Conservation (phyloP, 148 eudicot genomes). For the Polygonum aviculare region DNA sequence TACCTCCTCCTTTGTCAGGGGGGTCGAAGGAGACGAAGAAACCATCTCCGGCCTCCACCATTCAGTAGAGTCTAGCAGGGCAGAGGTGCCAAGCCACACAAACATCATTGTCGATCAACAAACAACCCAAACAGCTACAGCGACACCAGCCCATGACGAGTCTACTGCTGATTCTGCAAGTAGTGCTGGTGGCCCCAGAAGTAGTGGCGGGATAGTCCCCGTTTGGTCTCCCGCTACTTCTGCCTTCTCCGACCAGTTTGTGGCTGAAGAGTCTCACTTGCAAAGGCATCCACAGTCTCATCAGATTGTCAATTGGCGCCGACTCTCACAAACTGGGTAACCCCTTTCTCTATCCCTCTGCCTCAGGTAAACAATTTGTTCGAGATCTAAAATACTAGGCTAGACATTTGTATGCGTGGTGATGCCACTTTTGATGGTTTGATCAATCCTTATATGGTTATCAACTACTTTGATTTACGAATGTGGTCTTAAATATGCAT, state of each 20-base stretch:
- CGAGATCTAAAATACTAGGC: background rate
- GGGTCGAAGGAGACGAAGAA: slow-evolving; percentile 42
- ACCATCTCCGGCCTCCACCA: slow-evolving; percentile 48
- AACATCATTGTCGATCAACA: slow-evolving; percentile 26
- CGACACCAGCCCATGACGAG: slow-evolving; percentile 38
- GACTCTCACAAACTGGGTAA: slow-evolving; percentile 95
- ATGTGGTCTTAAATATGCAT: background rate
- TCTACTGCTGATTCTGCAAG: slow-evolving; percentile 72
- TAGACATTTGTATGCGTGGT: background rate
- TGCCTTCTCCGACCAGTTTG: slow-evolving; percentile 52
- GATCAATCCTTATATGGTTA: background rate
- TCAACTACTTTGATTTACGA: background rate
- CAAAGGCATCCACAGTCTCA: slow-evolving; percentile 90
- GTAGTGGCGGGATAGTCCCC: slow-evolving; percentile 86
- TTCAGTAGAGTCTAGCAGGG: slow-evolving; percentile 47
- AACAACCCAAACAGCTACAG: slow-evolving; percentile 13
- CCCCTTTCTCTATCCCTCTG: background rate
- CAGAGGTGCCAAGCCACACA: slow-evolving; percentile 65
- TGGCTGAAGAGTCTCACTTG: slow-evolving; percentile 70
- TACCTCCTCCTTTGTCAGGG: slow-evolving; percentile 57
- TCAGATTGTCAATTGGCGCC: slow-evolving; percentile 66
- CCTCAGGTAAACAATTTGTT: background rate
- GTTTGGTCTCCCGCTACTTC: slow-evolving; percentile 86
- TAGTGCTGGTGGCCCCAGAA: slow-evolving; percentile 46
- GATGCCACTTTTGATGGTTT: background rate